Evolutionary conservation across 2,329 filamentous ascomycete genomes (phyloP).

Genomic region (Drechslerella coelobrocha): DNA sequence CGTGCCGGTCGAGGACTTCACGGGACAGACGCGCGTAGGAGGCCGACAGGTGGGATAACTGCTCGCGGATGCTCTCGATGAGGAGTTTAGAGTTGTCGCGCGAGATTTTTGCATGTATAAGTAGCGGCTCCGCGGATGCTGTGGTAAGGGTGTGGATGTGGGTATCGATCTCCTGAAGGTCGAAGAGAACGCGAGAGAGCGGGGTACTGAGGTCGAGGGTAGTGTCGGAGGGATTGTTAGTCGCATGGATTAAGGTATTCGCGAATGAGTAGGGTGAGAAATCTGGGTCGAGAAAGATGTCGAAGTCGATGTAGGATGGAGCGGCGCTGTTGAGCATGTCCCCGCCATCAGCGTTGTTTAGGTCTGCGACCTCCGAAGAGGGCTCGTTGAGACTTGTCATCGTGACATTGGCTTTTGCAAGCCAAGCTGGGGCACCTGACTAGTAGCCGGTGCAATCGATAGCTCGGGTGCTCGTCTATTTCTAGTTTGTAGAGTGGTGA

Average conservation of each 20-base stretch:
- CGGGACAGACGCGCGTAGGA: slow-evolving; percentile 85
- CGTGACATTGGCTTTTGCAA: slow-evolving; percentile 13
- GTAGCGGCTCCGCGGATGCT: slow-evolving; percentile 78
- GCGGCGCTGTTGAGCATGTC: slow-evolving; percentile 28
- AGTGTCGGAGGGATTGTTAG: slow-evolving; percentile 89
- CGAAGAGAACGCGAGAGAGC: slow-evolving; percentile 90
- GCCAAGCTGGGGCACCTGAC: slow-evolving; percentile 15
- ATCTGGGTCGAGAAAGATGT: slow-evolving; percentile 80
- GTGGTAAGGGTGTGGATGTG: slow-evolving; percentile 91
- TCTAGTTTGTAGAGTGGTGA: background rate
- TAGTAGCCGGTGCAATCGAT: slow-evolving; percentile 9
- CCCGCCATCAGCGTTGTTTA: slow-evolving; percentile 14
- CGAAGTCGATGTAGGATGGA: slow-evolving; percentile 90
- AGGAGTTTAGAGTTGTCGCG: slow-evolving; percentile 75
- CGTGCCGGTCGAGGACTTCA: slow-evolving; percentile 84
- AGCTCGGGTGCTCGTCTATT: slow-evolving; percentile 9
- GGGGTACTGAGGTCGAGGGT: slow-evolving; percentile 93
- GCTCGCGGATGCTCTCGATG: slow-evolving; percentile 76
- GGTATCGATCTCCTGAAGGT: slow-evolving; percentile 94
- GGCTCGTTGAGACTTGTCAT: slow-evolving; percentile 27
- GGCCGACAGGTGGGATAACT: slow-evolving; percentile 79
- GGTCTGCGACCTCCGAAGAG: slow-evolving; percentile 28
- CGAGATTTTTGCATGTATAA: slow-evolving; percentile 77
- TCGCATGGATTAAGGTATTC: slow-evolving; percentile 84
- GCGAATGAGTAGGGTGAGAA: slow-evolving; percentile 86